Conservation (phyloP, 768 basidiomycete genomes). For the Thelephora aurantiotincta region DNA sequence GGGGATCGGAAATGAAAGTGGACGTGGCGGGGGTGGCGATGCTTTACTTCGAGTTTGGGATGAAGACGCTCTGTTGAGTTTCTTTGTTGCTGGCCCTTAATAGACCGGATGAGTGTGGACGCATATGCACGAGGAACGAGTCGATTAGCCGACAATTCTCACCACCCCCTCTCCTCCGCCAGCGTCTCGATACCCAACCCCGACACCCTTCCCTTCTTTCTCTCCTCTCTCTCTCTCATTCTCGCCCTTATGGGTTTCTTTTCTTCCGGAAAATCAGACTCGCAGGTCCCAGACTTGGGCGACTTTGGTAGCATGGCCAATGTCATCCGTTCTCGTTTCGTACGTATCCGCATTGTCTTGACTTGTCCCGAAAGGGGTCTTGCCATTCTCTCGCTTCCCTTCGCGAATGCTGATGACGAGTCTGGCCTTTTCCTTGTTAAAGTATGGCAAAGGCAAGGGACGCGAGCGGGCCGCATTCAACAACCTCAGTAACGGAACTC, state of each 20-base stretch:
- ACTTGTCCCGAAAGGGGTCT: neutral
- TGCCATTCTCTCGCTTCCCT: neutral
- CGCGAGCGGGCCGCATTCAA: conserved; percentile 12
- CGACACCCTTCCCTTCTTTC: too few species aligned
- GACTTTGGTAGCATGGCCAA: conserved; percentile 11
- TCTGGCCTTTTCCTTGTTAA: conserved; percentile 4
- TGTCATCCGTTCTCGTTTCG: conserved; percentile 25
- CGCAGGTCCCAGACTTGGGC: conserved; percentile 7
- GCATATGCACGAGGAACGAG: too few species aligned
- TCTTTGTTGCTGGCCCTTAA: conserved; percentile 29
- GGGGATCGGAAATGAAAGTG: too few species aligned
- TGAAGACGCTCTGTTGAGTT: conserved; percentile 11
- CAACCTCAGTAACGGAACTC: conserved; percentile 3
- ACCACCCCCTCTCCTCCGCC: too few species aligned
- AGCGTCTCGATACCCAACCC: too few species aligned
- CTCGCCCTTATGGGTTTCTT: conserved; percentile 22
- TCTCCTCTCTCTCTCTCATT: neutral
- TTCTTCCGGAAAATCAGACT: conserved; percentile 22
- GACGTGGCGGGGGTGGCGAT: too few species aligned
- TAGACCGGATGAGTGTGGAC: neutral
- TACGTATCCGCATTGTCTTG: conserved; percentile 12
- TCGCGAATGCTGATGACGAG: neutral
- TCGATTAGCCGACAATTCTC: too few species aligned
- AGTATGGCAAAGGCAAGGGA: conserved; percentile 21
- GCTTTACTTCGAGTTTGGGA: too few species aligned